These are phyloP conservation scores for Globisporangium solare DNA, from an alignment of 352 stramenopile species.

Conservation along the genomic window DNA sequence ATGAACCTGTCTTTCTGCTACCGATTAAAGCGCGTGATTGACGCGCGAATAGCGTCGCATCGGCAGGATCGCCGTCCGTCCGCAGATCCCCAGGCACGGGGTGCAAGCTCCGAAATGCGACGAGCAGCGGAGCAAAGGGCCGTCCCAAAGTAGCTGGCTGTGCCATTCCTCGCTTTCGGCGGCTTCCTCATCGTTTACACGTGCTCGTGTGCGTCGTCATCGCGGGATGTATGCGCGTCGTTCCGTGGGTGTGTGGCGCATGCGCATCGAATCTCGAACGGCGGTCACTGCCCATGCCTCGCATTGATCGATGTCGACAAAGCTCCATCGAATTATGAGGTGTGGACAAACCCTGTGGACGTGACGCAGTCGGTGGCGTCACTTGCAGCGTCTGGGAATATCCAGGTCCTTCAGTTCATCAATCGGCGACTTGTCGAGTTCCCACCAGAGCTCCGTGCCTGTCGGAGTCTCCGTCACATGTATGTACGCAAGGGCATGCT, in stretches of 20 bases:
- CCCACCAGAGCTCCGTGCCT: constrained; percentile 24
- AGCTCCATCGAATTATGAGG: constrained; percentile 26
- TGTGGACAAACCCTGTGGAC: constrained; percentile 28
- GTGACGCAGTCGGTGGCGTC: constrained; percentile 18
- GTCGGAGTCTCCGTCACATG: constrained; percentile 31
- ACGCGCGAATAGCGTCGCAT: constrained; percentile 15
- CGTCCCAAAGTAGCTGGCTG: not conserved
- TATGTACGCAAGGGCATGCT: constrained; percentile 23
- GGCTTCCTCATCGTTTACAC: constrained; percentile 7
- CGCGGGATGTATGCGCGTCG: constrained; percentile 5
- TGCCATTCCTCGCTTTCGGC: constrained; percentile 17
- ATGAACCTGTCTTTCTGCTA: constrained; percentile 31
- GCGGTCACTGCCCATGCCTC: constrained; percentile 23
- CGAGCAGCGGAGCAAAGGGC: not conserved
- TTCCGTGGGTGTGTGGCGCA: constrained; percentile 26
- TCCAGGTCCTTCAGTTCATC: constrained; percentile 31
- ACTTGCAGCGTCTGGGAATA: constrained; percentile 18
- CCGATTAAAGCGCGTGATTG: constrained; percentile 26
- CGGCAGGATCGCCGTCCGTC: not conserved
- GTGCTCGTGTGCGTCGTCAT: constrained; percentile 3
- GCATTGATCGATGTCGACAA: constrained; percentile 25
- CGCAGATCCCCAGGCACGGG: no score
- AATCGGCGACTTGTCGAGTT: constrained; percentile 20
- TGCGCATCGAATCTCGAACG: constrained; percentile 17
- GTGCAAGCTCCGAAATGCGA: no score